These are phyloP conservation scores for Bertia moriformis DNA, from an alignment of 2,329 filamentous ascomycete genomes.

Conservation along the genomic window DNA sequence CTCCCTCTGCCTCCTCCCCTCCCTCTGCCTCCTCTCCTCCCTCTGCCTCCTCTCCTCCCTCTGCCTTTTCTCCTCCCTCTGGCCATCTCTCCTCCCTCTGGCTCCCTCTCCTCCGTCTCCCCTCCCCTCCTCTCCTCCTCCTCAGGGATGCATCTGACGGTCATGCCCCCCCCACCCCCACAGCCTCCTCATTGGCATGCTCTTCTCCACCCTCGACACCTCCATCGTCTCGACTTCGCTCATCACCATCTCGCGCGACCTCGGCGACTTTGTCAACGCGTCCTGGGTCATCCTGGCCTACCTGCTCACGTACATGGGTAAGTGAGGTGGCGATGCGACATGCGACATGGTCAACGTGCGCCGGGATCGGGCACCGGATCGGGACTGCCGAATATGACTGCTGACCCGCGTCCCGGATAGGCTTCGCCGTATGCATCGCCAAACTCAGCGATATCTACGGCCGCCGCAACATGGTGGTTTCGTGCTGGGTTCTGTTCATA, in stretches of 20 bases:
- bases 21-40: no score
- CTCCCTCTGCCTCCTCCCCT: not conserved
- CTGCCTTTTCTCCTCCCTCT: no score
- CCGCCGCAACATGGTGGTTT: slow-evolving; percentile 29
- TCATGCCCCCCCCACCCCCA: no score
- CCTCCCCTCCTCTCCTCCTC: no score
- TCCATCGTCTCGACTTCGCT: slow-evolving; percentile 43
- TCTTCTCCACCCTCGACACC: slow-evolving; percentile 41
- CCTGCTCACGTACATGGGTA: slow-evolving; percentile 39
- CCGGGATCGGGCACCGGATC: no score
- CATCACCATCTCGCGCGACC: slow-evolving; percentile 36
- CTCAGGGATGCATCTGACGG: no score
- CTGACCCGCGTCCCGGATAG: slow-evolving; percentile 11
- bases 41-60: no score
- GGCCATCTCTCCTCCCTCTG: no score
- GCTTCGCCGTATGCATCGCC: slow-evolving; percentile 41
- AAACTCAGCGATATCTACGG: slow-evolving; percentile 45
- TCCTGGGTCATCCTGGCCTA: slow-evolving; percentile 42
- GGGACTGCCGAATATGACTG: not conserved
- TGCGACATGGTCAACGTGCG: no score
- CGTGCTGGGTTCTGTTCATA: slow-evolving; percentile 38
- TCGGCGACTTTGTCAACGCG: slow-evolving; percentile 32
- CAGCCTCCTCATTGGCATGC: slow-evolving; percentile 34
- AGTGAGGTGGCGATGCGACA: no score
- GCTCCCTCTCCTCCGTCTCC: no score